These are phyloP conservation scores for Monosporascus sp. DNA, from an alignment of 2,329 filamentous ascomycete species.

Conservation along the genomic window DNA sequence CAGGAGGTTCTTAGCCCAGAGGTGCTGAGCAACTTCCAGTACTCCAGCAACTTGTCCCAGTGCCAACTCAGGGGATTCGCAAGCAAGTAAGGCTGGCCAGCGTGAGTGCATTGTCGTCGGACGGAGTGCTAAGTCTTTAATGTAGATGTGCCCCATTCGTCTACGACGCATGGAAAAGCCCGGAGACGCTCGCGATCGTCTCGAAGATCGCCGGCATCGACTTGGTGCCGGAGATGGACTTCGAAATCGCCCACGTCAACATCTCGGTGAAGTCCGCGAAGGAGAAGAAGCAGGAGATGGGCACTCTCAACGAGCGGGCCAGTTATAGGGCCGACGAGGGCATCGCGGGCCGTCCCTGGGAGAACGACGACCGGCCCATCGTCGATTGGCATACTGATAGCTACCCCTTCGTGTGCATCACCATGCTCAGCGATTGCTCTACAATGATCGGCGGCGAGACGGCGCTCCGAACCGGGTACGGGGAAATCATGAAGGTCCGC, in stretches of 20 bases:
- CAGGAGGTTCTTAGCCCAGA: slow-evolving; percentile 55
- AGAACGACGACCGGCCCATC: slow-evolving; percentile 48
- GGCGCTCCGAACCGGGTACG: slow-evolving; percentile 48
- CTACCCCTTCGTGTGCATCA: slow-evolving; percentile 66
- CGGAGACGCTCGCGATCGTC: slow-evolving; percentile 40
- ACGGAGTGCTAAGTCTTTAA: background rate
- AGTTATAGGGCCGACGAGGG: slow-evolving; percentile 23
- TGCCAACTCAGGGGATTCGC: slow-evolving; percentile 29
- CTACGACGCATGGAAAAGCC: slow-evolving; percentile 44
- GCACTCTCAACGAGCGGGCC: slow-evolving; percentile 30
- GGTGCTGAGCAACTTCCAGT: slow-evolving; percentile 52
- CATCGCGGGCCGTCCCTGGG: slow-evolving; percentile 28
- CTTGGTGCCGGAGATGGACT: slow-evolving; percentile 48
- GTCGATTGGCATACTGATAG: slow-evolving; percentile 62
- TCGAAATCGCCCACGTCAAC: slow-evolving; percentile 53
- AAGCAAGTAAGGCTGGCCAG: slow-evolving; percentile 39
- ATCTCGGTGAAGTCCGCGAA: slow-evolving; percentile 46
- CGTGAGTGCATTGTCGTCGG: background rate
- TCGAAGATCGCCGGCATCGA: slow-evolving; percentile 52
- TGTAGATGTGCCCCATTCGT: slow-evolving; percentile 58
- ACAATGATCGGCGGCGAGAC: slow-evolving; percentile 63
- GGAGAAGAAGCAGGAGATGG: slow-evolving; percentile 38
- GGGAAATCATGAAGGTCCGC: slow-evolving; percentile 52
- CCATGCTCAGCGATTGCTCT: slow-evolving; percentile 60
- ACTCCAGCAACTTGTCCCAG: slow-evolving; percentile 56